These are phyloP conservation scores for Adansonia rubrostipa DNA, from an alignment of 441 rosid species.

Conservation along the genomic window DNA sequence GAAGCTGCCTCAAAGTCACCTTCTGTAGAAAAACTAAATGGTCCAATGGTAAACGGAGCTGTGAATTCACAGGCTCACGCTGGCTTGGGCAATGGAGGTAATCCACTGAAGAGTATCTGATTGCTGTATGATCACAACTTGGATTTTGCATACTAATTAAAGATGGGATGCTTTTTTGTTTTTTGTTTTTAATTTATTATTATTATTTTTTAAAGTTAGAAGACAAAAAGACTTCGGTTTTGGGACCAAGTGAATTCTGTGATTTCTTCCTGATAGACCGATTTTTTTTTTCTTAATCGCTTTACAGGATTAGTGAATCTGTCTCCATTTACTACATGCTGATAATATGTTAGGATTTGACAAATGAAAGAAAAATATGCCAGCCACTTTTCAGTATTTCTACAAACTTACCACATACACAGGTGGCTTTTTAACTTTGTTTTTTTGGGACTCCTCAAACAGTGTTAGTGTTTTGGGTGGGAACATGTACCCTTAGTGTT, in stretches of 20 bases:
- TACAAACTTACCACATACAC: background rate
- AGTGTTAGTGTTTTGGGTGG: background rate
- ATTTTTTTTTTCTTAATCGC: background rate
- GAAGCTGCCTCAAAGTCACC: constrained; percentile 41
- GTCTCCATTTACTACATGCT: background rate
- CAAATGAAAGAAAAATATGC: background rate
- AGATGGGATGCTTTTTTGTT: background rate
- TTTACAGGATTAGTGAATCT: background rate
- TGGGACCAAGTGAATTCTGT: background rate
- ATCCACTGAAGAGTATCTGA: constrained; percentile 21
- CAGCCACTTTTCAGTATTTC: background rate
- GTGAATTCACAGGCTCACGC: constrained; percentile 32
- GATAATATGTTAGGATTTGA: background rate
- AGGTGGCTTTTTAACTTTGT: background rate
- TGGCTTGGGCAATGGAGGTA: constrained; percentile 35
- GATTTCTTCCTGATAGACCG: background rate
- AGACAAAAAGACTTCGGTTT: background rate
- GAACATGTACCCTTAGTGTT: background rate
- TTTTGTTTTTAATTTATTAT: background rate
- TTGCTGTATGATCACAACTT: constrained; percentile 27
- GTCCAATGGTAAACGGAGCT: constrained; percentile 38
- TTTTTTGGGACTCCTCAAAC: background rate
- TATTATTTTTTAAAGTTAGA: background rate
- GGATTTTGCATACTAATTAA: constrained; percentile 23
- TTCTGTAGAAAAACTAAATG: constrained; percentile 32